A percentile compares a stretch with the other conserved stretches of the same genome.
Conservation (phyloP, 2,329 filamentous ascomycete species). For the Trichoderma atroviride region DNA sequence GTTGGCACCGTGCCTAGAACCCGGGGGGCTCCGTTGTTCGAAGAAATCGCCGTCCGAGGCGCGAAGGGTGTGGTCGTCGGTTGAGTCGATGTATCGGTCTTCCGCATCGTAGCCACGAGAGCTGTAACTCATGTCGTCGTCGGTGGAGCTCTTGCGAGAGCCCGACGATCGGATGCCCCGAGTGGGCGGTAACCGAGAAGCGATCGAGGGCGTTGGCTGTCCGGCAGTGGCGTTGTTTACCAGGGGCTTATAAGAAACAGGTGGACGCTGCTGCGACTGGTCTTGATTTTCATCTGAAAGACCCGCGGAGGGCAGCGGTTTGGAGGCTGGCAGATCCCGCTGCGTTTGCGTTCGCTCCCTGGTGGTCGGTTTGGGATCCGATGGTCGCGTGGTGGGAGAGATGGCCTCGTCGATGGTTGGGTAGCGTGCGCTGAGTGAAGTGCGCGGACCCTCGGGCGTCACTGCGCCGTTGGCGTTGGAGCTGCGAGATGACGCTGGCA, state of each 20-base stretch:
- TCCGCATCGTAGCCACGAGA: slow-evolving; percentile 49
- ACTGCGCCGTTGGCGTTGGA: slow-evolving; percentile 37
- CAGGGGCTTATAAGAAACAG: slow-evolving; percentile 53
- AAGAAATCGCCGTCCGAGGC: slow-evolving; percentile 50
- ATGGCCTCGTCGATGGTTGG: slow-evolving; percentile 38
- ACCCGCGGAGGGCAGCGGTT: slow-evolving; percentile 43
- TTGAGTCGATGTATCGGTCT: slow-evolving; percentile 48
- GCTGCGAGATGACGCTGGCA: slow-evolving; percentile 44
- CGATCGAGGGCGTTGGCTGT: slow-evolving; percentile 38
- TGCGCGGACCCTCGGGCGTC: slow-evolving; percentile 38
- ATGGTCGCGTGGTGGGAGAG: slow-evolving; percentile 31
- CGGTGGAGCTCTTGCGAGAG: slow-evolving; percentile 55
- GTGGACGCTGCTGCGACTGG: slow-evolving; percentile 46
- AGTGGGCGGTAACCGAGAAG: slow-evolving; percentile 53
- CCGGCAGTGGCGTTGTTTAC: slow-evolving; percentile 34
- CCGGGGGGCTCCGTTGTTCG: slow-evolving; percentile 34
- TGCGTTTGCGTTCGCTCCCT: slow-evolving; percentile 42
- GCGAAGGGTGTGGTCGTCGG: slow-evolving; percentile 54
- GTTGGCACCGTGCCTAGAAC: slow-evolving; percentile 43
- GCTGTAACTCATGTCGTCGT: slow-evolving; percentile 56
- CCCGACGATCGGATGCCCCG: slow-evolving; percentile 60
- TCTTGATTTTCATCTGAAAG: slow-evolving; percentile 53
- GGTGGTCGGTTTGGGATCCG: slow-evolving; percentile 30
- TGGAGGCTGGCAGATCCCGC: slow-evolving; percentile 52
- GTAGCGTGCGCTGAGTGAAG: slow-evolving; percentile 40